phyloP scores from a whole-genome alignment of 805 yeast species.

The Teunomyces kruisii region DNA sequence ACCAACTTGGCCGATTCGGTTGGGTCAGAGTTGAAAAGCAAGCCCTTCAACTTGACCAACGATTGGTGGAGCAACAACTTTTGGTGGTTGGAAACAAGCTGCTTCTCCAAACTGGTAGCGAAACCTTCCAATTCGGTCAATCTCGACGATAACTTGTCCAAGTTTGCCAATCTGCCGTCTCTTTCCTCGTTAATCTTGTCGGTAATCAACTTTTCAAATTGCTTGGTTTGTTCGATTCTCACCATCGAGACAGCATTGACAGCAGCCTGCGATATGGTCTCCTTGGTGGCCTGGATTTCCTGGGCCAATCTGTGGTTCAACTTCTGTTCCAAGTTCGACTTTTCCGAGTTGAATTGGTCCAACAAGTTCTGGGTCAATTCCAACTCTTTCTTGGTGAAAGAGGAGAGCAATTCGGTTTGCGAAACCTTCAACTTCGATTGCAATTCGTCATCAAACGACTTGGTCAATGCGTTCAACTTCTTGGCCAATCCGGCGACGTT shows the following conservation, averaged over 20 bases:
- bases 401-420: conserved; percentile 40
- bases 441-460: conserved; percentile 37
- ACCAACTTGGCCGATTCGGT: conserved; percentile 26
- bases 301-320: conserved; percentile 55
- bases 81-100: conserved; percentile 32
- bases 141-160: conserved; percentile 57
- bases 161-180: conserved; percentile 69
- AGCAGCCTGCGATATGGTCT: conserved; percentile 66
- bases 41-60: conserved; percentile 31
- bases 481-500: conserved; percentile 29
- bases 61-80: conserved; percentile 32
- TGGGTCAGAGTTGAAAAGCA: conserved; percentile 22
- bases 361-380: conserved; percentile 59
- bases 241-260: conserved; percentile 69
- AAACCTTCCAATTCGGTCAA: conserved; percentile 57
- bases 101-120: conserved; percentile 42
- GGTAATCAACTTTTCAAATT: conserved; percentile 57
- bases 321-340: conserved; percentile 56
- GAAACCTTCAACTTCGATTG: conserved; percentile 32
- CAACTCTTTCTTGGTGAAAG: conserved; percentile 49
- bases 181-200: conserved; percentile 59
- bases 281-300: conserved; percentile 69
- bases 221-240: conserved; percentile 66
- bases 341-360: conserved; percentile 61
- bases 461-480: conserved; percentile 33